Evolutionary conservation across 305 asterid species (phyloP), one percentile per base, ranked within the genome.

Genomic region (Fraxinus greggii): DNA sequence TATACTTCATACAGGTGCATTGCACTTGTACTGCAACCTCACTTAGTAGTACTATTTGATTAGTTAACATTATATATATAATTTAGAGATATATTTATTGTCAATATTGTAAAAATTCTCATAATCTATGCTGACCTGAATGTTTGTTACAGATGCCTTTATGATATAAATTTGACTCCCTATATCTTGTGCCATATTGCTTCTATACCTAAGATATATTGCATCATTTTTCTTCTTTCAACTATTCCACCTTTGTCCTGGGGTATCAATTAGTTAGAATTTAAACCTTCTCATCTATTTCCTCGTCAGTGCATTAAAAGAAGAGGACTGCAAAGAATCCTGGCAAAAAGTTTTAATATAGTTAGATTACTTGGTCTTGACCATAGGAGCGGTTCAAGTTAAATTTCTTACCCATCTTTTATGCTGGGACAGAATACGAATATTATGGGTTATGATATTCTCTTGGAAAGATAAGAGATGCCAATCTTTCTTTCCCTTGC

Each of bases 1-100:
- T 94, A 51, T 96, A 94, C 90, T 72, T 96, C 84, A 83, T 93
- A 84, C 98, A 95, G 98, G 99, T 95, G 79, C 75, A 84, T 78
- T 82, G 77, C 81, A 61, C 45, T 51, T 63, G 29, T 78, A 35
- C 77, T 72, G 42, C 83, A 36, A 42, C 80, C 56, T 40, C 78
- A 76, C 38, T 86, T 73, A 76, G 63, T 73, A 24, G 79, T 86
- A 36, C 38, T 81, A 24, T 80, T 19, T 78, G 59, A 26, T 83
- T 35, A 75, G 79, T 61, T 59, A 42, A 74, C 76, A 74, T 75
- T 67, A 21, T 12, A 12, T 3, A 9, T 74, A 28, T 33, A 3
- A 17, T 69, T 59, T 59, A 76, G 42, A 51, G 29, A 72, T 32
- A 45, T 24, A 74, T 65, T 76, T 65, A 75, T 76, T 24, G 6